Percentiles rank a stretch among this genome's conserved stretches.
phyloP scores from a whole-genome alignment of 208 protist species.

The Crithidia sp. region DNA sequence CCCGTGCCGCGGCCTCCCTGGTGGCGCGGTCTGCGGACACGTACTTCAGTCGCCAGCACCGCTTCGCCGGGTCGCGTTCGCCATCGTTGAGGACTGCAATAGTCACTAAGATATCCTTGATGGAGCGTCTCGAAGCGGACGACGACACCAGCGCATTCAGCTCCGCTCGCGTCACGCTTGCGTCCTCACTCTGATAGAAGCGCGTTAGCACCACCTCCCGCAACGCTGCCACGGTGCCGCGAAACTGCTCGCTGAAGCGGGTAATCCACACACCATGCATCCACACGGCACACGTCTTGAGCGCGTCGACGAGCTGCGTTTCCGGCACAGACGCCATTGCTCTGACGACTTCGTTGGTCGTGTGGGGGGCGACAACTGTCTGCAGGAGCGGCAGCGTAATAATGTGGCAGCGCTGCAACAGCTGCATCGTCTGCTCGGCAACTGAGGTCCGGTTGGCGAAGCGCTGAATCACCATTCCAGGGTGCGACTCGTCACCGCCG shows the following conservation, averaged over 20 bases:
- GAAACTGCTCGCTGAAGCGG: conserved; percentile 52
- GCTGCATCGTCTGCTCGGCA: conserved; percentile 53
- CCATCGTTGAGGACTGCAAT: conserved; percentile 57
- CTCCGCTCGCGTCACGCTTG: conserved; percentile 48
- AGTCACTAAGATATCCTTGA: conserved; percentile 75
- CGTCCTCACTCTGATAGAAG: conserved; percentile 74
- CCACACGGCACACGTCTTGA: conserved; percentile 60
- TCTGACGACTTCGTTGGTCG: conserved; percentile 33
- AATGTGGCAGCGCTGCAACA: conserved; percentile 75
- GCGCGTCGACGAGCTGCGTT: conserved; percentile 49
- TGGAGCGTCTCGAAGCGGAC: conserved; percentile 36
- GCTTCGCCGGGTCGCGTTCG: conserved; percentile 49
- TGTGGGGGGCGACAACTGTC: conserved; percentile 14
- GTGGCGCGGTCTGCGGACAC: conserved; percentile 38
- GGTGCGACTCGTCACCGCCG: conserved; percentile 56
- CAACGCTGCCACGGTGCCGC: conserved; percentile 68
- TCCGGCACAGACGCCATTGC: conserved; percentile 26
- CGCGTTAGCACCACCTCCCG: conserved; percentile 69
- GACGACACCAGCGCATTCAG: conserved; percentile 64
- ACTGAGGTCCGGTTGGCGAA: conserved; percentile 60
- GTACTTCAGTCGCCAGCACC: conserved; percentile 73
- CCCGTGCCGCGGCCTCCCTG: conserved; percentile 16
- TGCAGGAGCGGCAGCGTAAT: conserved; percentile 49
- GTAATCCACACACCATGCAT: conserved; percentile 90
- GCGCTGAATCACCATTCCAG: conserved; percentile 58